Base-by-base conservation (phyloP, 2,329 filamentous ascomycete genomes). In the Apiospora sp. region DNA sequence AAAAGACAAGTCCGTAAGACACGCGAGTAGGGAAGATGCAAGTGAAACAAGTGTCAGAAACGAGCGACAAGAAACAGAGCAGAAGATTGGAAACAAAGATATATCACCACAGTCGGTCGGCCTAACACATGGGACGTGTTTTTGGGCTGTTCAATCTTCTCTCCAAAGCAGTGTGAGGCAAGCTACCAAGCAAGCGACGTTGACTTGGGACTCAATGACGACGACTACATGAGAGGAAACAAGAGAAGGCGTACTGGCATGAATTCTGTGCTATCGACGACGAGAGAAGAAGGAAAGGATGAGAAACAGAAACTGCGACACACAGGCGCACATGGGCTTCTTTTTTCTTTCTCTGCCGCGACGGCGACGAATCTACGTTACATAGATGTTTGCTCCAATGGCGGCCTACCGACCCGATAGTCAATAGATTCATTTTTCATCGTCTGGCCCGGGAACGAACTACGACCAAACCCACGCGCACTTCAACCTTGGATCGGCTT, bases 11-110 rank as follows among this genome's bases (percentile, higher is more conserved):
- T 13, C 34, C 10, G 58, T 19, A 41, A 41, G 58, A 22, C 10
- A 34, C 8, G 58, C 58, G 58, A 41, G 41, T 64, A 13, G 58
- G 58, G 34, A 13, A 24, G n/a, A 22, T 64, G 19, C 58, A 64
- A 64, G 58, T 64, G 58, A 64, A 41, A 64, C 58, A 64, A 22
- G 58, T 37, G 54, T 41, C 58, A 64, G 58, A 64, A 64, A 64
- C 19, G 58, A 64, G 58, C 34, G 58, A 41, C 58, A 64, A 64
- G 58, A 64, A 64, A 51, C n/a, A 12, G 49, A 51, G 48, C 48
- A 27, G n/a, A 27, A 27, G 7, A 41, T 41, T 41, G 22, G 19
- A 41, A 64, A 41, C 58, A 64, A 64, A 64, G 10, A 22, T 41
- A 41, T 64, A 64, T 64, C 58, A 41, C 58, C 37, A 41, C 37